Conservation (phyloP, 768 basidiomycete species). For the Leccinellum rugosiceps region DNA sequence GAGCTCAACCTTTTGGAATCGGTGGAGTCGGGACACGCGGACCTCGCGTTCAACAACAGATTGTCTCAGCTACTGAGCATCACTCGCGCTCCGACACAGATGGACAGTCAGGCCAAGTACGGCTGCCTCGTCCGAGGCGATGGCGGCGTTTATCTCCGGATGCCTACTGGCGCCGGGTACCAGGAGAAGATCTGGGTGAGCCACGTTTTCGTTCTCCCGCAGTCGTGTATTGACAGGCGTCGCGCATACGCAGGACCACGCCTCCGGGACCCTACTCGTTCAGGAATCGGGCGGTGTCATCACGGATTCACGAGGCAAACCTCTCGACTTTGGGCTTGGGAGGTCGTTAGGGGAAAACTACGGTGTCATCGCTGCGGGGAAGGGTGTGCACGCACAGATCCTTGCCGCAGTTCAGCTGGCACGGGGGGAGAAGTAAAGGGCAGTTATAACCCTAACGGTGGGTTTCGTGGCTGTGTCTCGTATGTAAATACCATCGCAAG, state of each 20-base stretch:
- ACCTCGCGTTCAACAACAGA: constrained; percentile 78
- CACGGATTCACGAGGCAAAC: constrained; percentile 74
- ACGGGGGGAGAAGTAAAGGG: constrained; percentile 23
- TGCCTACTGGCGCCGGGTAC: constrained; percentile 78
- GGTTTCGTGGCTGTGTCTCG: not conserved
- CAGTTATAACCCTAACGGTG: not conserved
- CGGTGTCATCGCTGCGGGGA: constrained; percentile 82
- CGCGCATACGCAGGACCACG: constrained; percentile 69
- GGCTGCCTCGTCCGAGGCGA: constrained; percentile 82
- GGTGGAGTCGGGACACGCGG: constrained; percentile 87
- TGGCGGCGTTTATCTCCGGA: constrained; percentile 76
- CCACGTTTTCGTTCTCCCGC: not conserved
- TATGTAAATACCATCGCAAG: not conserved
- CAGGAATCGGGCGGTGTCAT: constrained; percentile 89
- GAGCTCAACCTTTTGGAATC: constrained; percentile 80
- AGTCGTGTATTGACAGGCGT: no score
- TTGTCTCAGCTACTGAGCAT: constrained; percentile 69
- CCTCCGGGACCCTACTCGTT: constrained; percentile 79
- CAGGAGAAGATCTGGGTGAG: constrained; percentile 94
- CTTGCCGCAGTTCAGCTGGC: constrained; percentile 73
- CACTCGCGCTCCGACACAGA: constrained; percentile 63
- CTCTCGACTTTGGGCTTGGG: constrained; percentile 84
- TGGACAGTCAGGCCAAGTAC: constrained; percentile 98
- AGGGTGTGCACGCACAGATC: constrained; percentile 63
- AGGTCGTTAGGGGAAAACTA: constrained; percentile 82